phyloP scores from a whole-genome alignment of 208 protist genomes.

The Leishmania turanica region DNA sequence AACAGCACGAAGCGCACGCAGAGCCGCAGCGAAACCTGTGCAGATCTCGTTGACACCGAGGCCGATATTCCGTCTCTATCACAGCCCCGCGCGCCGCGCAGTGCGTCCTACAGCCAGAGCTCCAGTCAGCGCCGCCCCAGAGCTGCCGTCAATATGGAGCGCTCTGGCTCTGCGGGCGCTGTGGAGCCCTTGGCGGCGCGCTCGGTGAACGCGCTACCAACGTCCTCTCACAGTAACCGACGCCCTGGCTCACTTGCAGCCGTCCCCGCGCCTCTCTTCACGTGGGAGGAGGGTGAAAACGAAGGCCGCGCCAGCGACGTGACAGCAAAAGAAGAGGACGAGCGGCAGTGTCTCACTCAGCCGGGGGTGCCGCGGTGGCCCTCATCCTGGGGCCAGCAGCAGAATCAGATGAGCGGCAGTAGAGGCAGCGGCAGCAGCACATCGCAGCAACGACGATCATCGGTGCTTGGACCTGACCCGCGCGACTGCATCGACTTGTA shows the following conservation, averaged over 20 bases:
- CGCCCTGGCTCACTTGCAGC: slow-evolving; percentile 9
- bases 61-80: neutral
- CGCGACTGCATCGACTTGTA: slow-evolving; percentile 31
- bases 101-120: neutral
- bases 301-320: neutral
- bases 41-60: neutral
- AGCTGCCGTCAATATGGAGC: neutral
- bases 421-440: slow-evolving; percentile 12
- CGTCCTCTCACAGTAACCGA: neutral
- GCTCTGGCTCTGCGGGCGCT: neutral
- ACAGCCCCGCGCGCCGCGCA: neutral
- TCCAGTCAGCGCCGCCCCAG: neutral
- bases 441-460: slow-evolving; percentile 10
- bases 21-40: neutral
- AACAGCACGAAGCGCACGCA: neutral
- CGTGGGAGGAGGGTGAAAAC: slow-evolving; percentile 2
- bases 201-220: neutral
- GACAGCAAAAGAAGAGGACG: neutral
- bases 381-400: neutral
- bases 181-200: neutral
- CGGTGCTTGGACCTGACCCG: slow-evolving; percentile 26
- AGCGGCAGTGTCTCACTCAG: neutral
- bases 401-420: slow-evolving; percentile 5
- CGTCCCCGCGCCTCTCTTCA: slow-evolving; percentile 12
- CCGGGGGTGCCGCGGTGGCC: neutral